Conservation (phyloP, 2,329 filamentous ascomycete genomes). For the Catunica adiposa region DNA sequence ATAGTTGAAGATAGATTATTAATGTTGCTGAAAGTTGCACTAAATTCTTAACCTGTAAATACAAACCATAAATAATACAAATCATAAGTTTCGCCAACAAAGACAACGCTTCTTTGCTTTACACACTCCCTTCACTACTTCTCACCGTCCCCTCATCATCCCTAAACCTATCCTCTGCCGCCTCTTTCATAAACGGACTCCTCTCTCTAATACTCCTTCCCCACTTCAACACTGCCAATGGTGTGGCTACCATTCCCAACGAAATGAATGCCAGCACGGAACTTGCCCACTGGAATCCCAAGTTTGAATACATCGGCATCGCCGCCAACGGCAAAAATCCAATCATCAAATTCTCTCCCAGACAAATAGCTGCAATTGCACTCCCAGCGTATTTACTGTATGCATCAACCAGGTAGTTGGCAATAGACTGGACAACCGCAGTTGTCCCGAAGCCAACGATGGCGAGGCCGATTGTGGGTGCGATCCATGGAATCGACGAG, state of each 20-base stretch:
- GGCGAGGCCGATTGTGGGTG: slow-evolving; percentile 28
- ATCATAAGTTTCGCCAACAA: neutral
- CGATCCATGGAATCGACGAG: slow-evolving; percentile 28
- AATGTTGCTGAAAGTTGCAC: too few relatives aligned
- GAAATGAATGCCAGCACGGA: slow-evolving; percentile 14
- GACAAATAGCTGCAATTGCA: slow-evolving; percentile 30
- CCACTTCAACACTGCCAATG: slow-evolving; percentile 13
- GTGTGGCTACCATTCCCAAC: slow-evolving; percentile 11
- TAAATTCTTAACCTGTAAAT: too few relatives aligned
- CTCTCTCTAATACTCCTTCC: slow-evolving; percentile 8
- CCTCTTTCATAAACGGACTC: slow-evolving; percentile 14
- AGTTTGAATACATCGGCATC: slow-evolving; percentile 8
- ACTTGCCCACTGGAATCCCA: slow-evolving; percentile 14
- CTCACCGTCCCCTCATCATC: neutral
- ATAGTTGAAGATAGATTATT: too few relatives aligned
- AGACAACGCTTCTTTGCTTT: too few relatives aligned
- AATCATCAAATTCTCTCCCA: slow-evolving; percentile 33
- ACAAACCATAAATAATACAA: too few relatives aligned
- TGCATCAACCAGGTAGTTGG: slow-evolving; percentile 32
- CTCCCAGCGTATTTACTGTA: slow-evolving; percentile 33
- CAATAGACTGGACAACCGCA: slow-evolving; percentile 28
- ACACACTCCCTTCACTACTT: neutral
- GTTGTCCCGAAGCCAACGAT: slow-evolving; percentile 34
- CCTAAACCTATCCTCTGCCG: slow-evolving; percentile 4
- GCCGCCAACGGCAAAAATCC: slow-evolving; percentile 18